Percentiles rank a stretch among this genome's conserved stretches.
Evolutionary conservation across 2,329 filamentous ascomycete genomes (phyloP).

Genomic region (Neonectria magnoliae): DNA sequence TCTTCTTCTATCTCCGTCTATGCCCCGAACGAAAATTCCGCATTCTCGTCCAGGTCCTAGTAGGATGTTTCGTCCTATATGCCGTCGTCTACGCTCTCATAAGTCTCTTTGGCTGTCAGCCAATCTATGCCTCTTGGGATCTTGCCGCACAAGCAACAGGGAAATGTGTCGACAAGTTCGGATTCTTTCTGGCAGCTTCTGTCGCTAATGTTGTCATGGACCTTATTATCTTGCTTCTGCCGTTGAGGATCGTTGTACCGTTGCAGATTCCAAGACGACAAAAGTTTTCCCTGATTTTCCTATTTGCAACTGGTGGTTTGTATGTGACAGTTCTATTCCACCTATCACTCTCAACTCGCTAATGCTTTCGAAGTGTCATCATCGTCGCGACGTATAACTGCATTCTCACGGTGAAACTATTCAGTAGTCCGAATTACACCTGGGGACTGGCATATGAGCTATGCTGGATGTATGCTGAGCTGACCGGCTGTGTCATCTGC

Average conservation of each 20-base stretch:
- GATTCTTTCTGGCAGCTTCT: constrained; percentile 36
- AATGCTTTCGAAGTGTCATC: constrained; percentile 20
- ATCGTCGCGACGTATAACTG: constrained; percentile 39
- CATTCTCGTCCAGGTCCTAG: constrained; percentile 19
- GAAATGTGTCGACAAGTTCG: constrained; percentile 38
- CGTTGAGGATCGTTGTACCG: constrained; percentile 27
- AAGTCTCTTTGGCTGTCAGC: constrained; percentile 35
- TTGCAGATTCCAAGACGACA: constrained; percentile 33
- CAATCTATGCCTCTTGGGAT: constrained; percentile 36
- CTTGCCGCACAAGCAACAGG: constrained; percentile 33
- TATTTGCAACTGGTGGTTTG: constrained; percentile 38
- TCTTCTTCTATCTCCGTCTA: constrained; percentile 37
- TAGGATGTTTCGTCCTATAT: constrained; percentile 25
- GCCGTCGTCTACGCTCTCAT: constrained; percentile 37
- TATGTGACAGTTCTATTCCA: not conserved
- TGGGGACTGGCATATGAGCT: constrained; percentile 38
- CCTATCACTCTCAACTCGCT: not conserved
- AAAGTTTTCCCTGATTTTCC: constrained; percentile 29
- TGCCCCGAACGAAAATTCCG: constrained; percentile 36
- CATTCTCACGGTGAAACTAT: constrained; percentile 33
- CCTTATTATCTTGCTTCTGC: constrained; percentile 30
- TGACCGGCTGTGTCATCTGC: constrained; percentile 38
- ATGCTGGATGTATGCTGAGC: constrained; percentile 40
- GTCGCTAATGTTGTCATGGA: constrained; percentile 40
- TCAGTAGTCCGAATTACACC: constrained; percentile 33